Base-by-base conservation (phyloP, 805 yeast species). In the Wickerhamomyces strasburgensis region DNA sequence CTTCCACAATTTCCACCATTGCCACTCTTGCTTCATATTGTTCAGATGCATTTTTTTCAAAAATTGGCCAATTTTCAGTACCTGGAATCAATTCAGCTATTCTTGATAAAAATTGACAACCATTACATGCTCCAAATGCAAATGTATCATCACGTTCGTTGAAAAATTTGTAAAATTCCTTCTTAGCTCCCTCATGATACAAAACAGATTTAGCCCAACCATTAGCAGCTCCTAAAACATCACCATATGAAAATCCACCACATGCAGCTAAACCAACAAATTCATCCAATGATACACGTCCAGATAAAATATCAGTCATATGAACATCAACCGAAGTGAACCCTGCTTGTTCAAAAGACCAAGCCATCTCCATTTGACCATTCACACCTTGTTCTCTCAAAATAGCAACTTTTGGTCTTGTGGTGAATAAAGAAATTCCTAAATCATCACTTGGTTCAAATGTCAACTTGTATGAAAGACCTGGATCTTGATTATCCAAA, bases 231-330 rank as follows among this genome's bases (percentile, higher is more conserved):
- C 98, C 98, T 42, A 93, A 70, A 33, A 93, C 98, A 64, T 93
- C 98, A 72, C 98, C 98, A 57, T 89, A 93, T 2, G 97, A 87
- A 71, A 93, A 93, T 13, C 98, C 98, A 64, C 98, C 98, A 67
- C 98, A 94, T 4, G 98, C 98, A 29, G 97, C 98, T 33, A 93
- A 52, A 44, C 98, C 98, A 34, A 81, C 86, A 62, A 93, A 93
- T 31, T 77, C 82, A 54, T 78, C 80, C 47, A 93, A 70, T 14
- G 78, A 60, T 25, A 83, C 83, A 51, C 68, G 72, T 30, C 95
- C 95, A 27, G 72, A 65, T 44, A 89, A 65, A 41, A 93, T 74
- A 60, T 93, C 98, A 15, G 94, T 77, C 98, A 93, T 93, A 56
- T 94, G 97, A 28, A 93, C 95, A 62, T 93, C 98, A 42, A 85